Evolutionary conservation across 169 alveolate genomes (phyloP).

Genomic region (Plasmodium malariae): DNA sequence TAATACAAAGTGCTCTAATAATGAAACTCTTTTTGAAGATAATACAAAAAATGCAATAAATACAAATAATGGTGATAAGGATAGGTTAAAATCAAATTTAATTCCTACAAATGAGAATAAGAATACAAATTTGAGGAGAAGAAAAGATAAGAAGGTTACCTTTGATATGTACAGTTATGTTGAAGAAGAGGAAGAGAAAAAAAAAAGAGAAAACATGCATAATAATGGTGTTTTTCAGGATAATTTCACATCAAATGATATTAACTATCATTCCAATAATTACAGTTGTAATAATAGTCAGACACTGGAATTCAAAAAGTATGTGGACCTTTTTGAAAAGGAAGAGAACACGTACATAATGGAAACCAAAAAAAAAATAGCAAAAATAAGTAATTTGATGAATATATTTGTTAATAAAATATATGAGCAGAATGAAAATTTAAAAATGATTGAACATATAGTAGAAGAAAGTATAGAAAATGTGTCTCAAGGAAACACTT

Average conservation of each 20-base stretch:
- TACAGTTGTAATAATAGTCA: constrained; percentile 11
- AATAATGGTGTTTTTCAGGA: neutral
- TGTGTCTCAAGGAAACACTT: constrained; percentile 63
- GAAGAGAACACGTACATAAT: constrained; percentile 72
- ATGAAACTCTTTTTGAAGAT: neutral
- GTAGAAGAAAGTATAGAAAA: constrained; percentile 71
- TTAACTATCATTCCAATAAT: too few relatives aligned
- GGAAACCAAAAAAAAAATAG: constrained; percentile 69
- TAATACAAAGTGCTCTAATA: neutral
- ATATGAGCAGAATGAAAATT: constrained; percentile 72
- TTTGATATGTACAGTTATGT: constrained; percentile 14
- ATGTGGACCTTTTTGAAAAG: constrained; percentile 65
- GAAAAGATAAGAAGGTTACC: neutral
- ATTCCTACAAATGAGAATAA: neutral
- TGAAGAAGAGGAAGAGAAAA: constrained; percentile 46
- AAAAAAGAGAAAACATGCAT: neutral
- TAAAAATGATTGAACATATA: constrained; percentile 60
- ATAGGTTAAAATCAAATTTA: neutral
- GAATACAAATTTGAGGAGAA: neutral
- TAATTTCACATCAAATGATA: too few relatives aligned
- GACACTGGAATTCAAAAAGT: constrained; percentile 56
- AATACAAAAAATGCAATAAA: neutral
- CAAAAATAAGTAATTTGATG: constrained; percentile 71
- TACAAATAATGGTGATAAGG: neutral
- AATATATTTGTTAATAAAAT: constrained; percentile 66